Percentiles rank a stretch among this genome's conserved stretches.
Conservation (phyloP, 371 early-diverging fungal species). For the Amoeboaphelidium protococcarum region DNA sequence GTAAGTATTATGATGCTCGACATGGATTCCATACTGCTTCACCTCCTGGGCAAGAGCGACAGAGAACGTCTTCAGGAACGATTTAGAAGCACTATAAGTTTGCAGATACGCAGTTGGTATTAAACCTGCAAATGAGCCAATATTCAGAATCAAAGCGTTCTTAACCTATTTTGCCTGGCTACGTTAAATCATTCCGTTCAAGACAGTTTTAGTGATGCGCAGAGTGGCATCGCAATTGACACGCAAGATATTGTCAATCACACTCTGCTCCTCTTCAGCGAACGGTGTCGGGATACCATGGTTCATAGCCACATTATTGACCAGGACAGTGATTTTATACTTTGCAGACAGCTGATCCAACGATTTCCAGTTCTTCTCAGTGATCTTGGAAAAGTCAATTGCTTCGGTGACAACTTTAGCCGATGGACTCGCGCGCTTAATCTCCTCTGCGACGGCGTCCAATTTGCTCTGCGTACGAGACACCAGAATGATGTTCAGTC, state of each 20-base stretch:
- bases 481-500: conserved; percentile 61
- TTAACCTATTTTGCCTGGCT: conserved; percentile 16
- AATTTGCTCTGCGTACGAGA: conserved; percentile 68
- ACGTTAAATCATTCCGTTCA: conserved; percentile 36
- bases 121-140: conserved; percentile 74
- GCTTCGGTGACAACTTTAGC: conserved; percentile 41
- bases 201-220: conserved; percentile 48
- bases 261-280: conserved; percentile 36
- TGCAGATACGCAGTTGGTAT: conserved; percentile 66
- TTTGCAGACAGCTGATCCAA: conserved; percentile 25
- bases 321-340: conserved; percentile 17
- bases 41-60: conserved; percentile 68
- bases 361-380: conserved; percentile 29
- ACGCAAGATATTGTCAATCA: conserved; percentile 44
- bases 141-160: conserved; percentile 65
- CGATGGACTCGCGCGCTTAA: conserved; percentile 12
- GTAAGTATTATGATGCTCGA: conserved; percentile 72
- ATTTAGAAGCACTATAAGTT: conserved; percentile 79
- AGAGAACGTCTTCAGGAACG: conserved; percentile 71
- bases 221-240: conserved; percentile 65
- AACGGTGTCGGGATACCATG: conserved; percentile 62
- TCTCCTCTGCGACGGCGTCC: conserved; percentile 34
- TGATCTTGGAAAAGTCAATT: conserved; percentile 42
- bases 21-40: conserved; percentile 35
- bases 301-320: conserved; percentile 82